A percentile compares a stretch with the other conserved stretches of the same genome.
phyloP scores from a whole-genome alignment of 257 asterid species.

The Capsicum baccatum region DNA sequence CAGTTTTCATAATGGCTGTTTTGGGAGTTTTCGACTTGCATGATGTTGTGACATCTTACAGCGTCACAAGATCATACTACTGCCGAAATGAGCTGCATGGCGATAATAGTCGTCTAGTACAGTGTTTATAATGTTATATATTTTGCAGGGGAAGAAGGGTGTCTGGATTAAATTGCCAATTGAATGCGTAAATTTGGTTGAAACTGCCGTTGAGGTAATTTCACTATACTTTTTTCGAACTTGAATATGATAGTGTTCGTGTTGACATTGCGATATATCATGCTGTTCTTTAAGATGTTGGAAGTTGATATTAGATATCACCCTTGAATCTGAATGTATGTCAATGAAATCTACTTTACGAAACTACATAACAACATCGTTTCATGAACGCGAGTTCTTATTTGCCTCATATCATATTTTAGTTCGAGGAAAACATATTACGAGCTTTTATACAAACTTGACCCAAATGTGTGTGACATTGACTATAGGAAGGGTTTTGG shows the following conservation, averaged over 20 bases:
- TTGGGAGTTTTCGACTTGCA: too few species aligned
- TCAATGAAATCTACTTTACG: neutral
- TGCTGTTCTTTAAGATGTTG: neutral
- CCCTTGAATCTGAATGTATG: neutral
- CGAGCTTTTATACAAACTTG: neutral
- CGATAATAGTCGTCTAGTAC: neutral
- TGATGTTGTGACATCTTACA: neutral
- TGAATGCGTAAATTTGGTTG: constrained; percentile 62
- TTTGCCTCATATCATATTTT: neutral
- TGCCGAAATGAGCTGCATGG: neutral
- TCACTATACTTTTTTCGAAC: neutral
- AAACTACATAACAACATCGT: neutral
- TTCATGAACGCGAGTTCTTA: neutral
- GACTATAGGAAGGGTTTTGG: constrained; percentile 71
- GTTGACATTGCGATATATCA: neutral
- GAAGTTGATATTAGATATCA: too few species aligned
- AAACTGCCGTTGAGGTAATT: constrained; percentile 65
- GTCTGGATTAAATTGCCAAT: constrained; percentile 76
- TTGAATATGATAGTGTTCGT: neutral
- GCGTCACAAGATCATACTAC: neutral
- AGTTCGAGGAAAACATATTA: neutral
- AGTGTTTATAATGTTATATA: constrained; percentile 10
- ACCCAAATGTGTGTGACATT: constrained; percentile 27
- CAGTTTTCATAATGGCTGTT: neutral
- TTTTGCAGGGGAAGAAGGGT: constrained; percentile 75